phyloP scores from a whole-genome alignment of 2,329 filamentous ascomycete species.

The Colletotrichum agaves region DNA sequence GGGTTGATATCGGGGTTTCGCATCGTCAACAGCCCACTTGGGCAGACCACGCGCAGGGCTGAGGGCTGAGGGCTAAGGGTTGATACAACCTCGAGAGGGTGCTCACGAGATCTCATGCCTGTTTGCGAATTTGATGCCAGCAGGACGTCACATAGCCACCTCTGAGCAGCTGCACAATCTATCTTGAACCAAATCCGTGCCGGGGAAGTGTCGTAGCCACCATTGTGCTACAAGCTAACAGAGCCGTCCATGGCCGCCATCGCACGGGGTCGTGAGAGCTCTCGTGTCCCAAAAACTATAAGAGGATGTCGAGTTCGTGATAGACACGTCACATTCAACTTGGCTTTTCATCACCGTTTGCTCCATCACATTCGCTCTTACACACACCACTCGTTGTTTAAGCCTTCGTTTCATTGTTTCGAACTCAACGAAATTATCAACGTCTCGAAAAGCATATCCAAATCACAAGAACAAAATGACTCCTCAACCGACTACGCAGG shows the following conservation, averaged over 20 bases:
- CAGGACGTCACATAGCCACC: constrained; percentile 18
- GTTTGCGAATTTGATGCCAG: constrained; percentile 2
- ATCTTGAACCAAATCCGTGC: too few relatives aligned
- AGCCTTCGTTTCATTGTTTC: constrained; percentile 11
- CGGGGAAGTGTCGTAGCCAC: too few relatives aligned
- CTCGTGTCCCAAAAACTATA: constrained; percentile 1
- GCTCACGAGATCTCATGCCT: constrained; percentile 19
- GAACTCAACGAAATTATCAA: not conserved
- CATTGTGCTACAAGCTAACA: too few relatives aligned
- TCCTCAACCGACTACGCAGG: constrained; percentile 37
- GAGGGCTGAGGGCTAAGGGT: not conserved
- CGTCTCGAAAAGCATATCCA: not conserved
- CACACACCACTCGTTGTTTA: constrained; percentile 11
- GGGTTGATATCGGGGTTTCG: not conserved
- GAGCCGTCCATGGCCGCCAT: too few relatives aligned
- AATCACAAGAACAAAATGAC: constrained; percentile 3
- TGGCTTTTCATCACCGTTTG: not conserved
- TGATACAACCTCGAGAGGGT: not conserved
- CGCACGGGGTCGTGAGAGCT: not conserved
- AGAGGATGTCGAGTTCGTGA: not conserved
- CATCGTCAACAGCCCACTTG: not conserved
- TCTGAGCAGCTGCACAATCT: constrained; percentile 15
- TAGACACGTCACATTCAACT: not conserved
- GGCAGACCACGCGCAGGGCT: constrained; percentile 19
- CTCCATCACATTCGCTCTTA: constrained; percentile 7